Base-by-base conservation (phyloP, 2,329 filamentous ascomycete species). In the Xylaria sp. region DNA sequence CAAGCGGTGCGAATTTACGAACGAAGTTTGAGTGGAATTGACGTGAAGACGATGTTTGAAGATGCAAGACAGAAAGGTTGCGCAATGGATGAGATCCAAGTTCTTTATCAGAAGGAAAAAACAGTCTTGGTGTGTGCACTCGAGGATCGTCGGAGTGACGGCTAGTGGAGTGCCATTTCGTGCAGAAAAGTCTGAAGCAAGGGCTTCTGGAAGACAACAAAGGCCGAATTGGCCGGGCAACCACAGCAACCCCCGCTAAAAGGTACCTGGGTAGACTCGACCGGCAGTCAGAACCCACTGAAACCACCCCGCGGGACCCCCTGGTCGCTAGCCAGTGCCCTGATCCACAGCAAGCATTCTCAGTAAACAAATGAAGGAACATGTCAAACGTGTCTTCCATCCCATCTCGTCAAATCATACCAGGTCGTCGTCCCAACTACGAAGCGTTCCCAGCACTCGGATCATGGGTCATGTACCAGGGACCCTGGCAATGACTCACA, bases 211-310 rank as follows among this genome's bases (percentile, higher is more conserved):
- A 57, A 49, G 52, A 49, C 52, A 57, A 59, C 48, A 57, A 18
- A 44, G 8, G 20, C 46, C 17, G 17, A n/a, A 56, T 61, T 51
- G 54, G 52, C 59, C 43, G 7, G 44, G 67, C 63, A 67, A 71
- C 67, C 26, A 47, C 18, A 40, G 24, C 18, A 38, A n/a, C 41
- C 17, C 16, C 13, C 22, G 19, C 16, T 4, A 20, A n/a, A 8
- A 11, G 24, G 4, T 16, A 7, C 17, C n/a, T 22, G 22, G 41
- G 34, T 26, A 4, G 8, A 17, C 4, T 17, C 4, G 40, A 48
- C 24, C 44, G 48, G 52, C 22, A 55, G 48, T 51, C 40, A 18
- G 21, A 46, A 38, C 29, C 29, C 43, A 18, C 52, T 44, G 44
- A 29, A 38, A 13, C 7, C 34, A 26, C 52, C 22, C 21, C 21